A percentile compares a stretch with the other conserved stretches of the same genome.
phyloP scores from a whole-genome alignment of 169 alveolate genomes.

The Cryptosporidium viatorum region DNA sequence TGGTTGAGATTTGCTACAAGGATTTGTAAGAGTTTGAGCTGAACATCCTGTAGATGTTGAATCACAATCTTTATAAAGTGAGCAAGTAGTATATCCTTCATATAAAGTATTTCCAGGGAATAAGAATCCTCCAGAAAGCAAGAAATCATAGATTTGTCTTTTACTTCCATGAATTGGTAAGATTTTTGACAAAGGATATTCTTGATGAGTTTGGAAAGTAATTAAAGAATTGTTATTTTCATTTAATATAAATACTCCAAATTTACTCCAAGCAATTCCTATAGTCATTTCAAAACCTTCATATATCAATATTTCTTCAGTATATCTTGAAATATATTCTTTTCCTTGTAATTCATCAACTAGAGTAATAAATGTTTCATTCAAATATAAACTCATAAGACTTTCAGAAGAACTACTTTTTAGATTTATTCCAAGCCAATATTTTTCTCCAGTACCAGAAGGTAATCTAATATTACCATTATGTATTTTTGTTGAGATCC shows the following conservation, averaged over 20 bases:
- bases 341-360: background rate
- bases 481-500: background rate
- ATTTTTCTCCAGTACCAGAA: background rate
- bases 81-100: conserved; percentile 10
- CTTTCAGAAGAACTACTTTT: background rate
- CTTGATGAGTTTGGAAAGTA: conserved; percentile 1
- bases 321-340: conserved; percentile 7
- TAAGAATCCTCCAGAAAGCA: conserved; percentile 4
- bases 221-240: background rate
- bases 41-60: conserved; percentile 19
- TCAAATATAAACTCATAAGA: background rate
- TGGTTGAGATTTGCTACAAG: conserved; percentile 9
- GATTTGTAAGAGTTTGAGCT: conserved; percentile 30
- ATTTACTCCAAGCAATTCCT: conserved; percentile 19
- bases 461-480: background rate
- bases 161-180: conserved; percentile 5
- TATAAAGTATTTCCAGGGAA: conserved; percentile 23
- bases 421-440: conserved; percentile 5
- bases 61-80: conserved; percentile 18
- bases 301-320: background rate
- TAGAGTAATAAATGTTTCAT: conserved; percentile 14
- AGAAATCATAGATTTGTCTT: conserved; percentile 4
- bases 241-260: conserved; percentile 9
- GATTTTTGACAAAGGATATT: background rate
- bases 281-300: conserved; percentile 6